Conservation (phyloP, 306 rosid genomes). For the barrel medic (Medicago truncatula) region MtrunA17r5.0-ANR NC_053045.1:39455501-39456000, state of each 20-base stretch:
- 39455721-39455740: no score
- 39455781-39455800: no score
- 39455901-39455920: background rate
- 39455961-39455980: slow-evolving; percentile 3
- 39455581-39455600: background rate
- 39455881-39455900: background rate
- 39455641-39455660: no score
- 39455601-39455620: background rate
- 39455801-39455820: no score
- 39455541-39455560: slow-evolving; percentile 1
- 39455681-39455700: no score
- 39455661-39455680: no score
- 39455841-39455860: no score
- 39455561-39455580: background rate
- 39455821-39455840: no score
- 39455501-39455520: background rate
- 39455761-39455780: no score
- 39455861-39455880: slow-evolving; percentile 5
- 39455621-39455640: background rate
- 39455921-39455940: background rate
- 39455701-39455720: no score
- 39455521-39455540: background rate
- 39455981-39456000: background rate
- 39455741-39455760: no score
- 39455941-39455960: background rate